Evolutionary conservation across 2,329 filamentous ascomycete species (phyloP).

Genomic region (Capronia epimyces): DNA sequence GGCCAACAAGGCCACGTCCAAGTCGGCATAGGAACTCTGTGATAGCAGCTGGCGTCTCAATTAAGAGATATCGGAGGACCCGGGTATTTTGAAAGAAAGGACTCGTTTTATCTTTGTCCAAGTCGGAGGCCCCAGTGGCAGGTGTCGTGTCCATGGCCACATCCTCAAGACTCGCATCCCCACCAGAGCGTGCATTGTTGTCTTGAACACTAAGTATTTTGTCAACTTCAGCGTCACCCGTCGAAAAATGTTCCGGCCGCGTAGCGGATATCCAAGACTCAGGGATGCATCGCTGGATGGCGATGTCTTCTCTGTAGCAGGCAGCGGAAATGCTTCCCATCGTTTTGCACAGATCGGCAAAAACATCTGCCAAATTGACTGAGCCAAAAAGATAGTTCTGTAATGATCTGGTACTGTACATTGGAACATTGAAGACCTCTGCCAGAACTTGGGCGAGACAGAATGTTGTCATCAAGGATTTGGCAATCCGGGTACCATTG

Average conservation of each 20-base stretch:
- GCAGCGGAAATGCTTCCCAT: slow-evolving; percentile 73
- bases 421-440: slow-evolving; percentile 62
- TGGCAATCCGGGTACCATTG: slow-evolving; percentile 70
- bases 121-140: slow-evolving; percentile 25
- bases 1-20: slow-evolving; percentile 72
- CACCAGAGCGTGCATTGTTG: not conserved
- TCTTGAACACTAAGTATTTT: slow-evolving; percentile 29
- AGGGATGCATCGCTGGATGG: slow-evolving; percentile 68
- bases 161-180: slow-evolving; percentile 8
- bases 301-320: slow-evolving; percentile 78
- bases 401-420: slow-evolving; percentile 59
- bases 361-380: slow-evolving; percentile 81
- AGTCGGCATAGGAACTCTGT: slow-evolving; percentile 80
- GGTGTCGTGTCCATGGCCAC: slow-evolving; percentile 17
- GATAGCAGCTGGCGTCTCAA: slow-evolving; percentile 71
- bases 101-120: slow-evolving; percentile 33
- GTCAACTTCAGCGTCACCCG: slow-evolving; percentile 40
- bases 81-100: slow-evolving; percentile 68
- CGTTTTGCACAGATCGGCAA: slow-evolving; percentile 64
- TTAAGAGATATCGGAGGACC: slow-evolving; percentile 68
- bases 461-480: slow-evolving; percentile 71
- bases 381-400: slow-evolving; percentile 62
- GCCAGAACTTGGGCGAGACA: slow-evolving; percentile 69
- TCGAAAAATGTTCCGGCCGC: slow-evolving; percentile 37
- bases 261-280: slow-evolving; percentile 50